These are phyloP conservation scores for Arabis hirsuta DNA, from an alignment of 345 rosid species.

Conservation along the genomic window DNA sequence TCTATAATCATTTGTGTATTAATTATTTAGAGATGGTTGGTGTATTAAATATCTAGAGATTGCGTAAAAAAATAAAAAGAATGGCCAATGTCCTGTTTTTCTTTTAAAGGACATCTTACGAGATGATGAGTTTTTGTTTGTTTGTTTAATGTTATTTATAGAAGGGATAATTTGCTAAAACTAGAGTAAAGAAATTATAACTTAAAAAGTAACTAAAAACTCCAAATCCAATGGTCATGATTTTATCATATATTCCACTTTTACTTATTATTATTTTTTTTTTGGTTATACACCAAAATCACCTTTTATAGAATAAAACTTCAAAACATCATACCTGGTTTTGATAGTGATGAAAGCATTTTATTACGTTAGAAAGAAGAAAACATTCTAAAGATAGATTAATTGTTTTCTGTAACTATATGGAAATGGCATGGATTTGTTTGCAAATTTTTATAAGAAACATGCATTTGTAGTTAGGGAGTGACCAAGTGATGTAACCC, in stretches of 20 bases:
- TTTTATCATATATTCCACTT: too few species aligned
- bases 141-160: background rate
- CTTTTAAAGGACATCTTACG: background rate
- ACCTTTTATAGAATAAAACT: background rate
- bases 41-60: background rate
- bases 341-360: background rate
- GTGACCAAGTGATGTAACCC: background rate
- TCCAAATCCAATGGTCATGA: too few species aligned
- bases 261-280: too few species aligned
- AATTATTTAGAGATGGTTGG: constrained; percentile 4
- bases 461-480: background rate
- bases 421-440: background rate
- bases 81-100: background rate
- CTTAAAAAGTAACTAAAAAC: too few species aligned
- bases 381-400: background rate
- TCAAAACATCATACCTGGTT: background rate
- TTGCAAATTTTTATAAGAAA: background rate
- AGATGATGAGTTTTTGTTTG: background rate
- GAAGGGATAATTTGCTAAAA: too few species aligned
- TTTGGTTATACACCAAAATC: too few species aligned
- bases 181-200: too few species aligned
- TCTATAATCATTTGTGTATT: background rate
- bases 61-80: background rate
- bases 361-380: constrained; percentile 4
- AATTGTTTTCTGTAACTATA: background rate